These are phyloP conservation scores for Globisporangium sylvaticum DNA, from an alignment of 352 stramenopile species.

Conservation along the genomic window DNA sequence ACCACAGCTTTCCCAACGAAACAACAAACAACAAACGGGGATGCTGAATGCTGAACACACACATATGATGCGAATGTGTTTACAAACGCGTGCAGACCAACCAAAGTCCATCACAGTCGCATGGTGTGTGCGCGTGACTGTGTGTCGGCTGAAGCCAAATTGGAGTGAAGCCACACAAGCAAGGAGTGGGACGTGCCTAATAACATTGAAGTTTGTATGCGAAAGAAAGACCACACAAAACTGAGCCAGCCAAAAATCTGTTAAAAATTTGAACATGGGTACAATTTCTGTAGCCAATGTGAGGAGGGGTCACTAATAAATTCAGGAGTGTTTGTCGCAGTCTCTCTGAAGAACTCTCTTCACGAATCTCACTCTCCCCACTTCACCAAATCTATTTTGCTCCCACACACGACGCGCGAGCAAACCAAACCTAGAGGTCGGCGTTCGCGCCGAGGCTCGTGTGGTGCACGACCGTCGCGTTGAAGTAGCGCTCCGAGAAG, in stretches of 20 bases:
- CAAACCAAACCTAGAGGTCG: not conserved
- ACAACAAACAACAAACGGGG: too few relatives aligned
- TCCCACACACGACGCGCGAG: not conserved
- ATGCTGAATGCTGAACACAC: too few relatives aligned
- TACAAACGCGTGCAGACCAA: not conserved
- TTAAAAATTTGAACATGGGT: not conserved
- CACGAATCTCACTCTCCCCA: too few relatives aligned
- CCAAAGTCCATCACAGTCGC: not conserved
- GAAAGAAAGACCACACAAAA: not conserved
- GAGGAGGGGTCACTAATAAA: slow-evolving; percentile 1
- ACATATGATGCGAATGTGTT: not conserved
- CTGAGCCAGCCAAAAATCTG: not conserved
- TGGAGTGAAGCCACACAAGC: not conserved
- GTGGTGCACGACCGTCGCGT: slow-evolving; percentile 20
- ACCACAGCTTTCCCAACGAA: too few relatives aligned
- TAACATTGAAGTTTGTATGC: not conserved
- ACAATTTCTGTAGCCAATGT: not conserved
- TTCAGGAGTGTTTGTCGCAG: not conserved
- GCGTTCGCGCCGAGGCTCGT: slow-evolving; percentile 2
- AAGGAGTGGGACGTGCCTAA: not conserved
- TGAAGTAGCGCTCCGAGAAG: slow-evolving; percentile 41
- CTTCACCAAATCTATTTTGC: too few relatives aligned
- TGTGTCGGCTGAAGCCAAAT: not conserved
- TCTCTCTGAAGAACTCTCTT: too few relatives aligned
- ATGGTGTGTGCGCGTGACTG: not conserved